Conservation (phyloP, 2,329 filamentous ascomycete genomes). For the Monilinia polystroma region DNA sequence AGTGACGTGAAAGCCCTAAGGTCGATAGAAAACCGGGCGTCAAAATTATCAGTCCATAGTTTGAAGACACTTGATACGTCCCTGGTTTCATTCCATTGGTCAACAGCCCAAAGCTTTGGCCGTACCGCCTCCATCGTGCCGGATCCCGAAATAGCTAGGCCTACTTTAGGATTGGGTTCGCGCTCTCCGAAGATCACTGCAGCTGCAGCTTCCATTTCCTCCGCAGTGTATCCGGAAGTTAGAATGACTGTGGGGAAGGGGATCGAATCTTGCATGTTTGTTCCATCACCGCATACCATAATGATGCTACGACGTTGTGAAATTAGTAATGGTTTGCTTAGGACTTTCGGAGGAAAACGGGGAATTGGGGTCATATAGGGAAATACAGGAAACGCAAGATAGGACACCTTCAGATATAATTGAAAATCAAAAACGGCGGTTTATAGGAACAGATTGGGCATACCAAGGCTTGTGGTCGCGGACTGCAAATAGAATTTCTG, state of each 20-base stretch:
- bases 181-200: slow-evolving; percentile 51
- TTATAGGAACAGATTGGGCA: background rate
- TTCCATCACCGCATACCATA: slow-evolving; percentile 51
- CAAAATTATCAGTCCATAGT: slow-evolving; percentile 36
- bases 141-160: background rate
- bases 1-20: slow-evolving; percentile 47
- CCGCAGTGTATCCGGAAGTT: slow-evolving; percentile 48
- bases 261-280: slow-evolving; percentile 43
- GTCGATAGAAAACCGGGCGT: slow-evolving; percentile 47
- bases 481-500: slow-evolving; percentile 43
- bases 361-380: background rate
- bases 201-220: slow-evolving; percentile 52
- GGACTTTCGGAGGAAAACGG: background rate
- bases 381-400: background rate
- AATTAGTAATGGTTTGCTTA: slow-evolving; percentile 1
- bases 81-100: slow-evolving; percentile 37
- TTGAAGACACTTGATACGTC: slow-evolving; percentile 34
- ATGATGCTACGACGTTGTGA: slow-evolving; percentile 43
- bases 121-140: slow-evolving; percentile 5
- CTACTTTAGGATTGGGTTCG: slow-evolving; percentile 8
- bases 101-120: slow-evolving; percentile 38
- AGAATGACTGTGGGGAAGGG: slow-evolving; percentile 54
- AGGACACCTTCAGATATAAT: background rate
- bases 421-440: background rate
- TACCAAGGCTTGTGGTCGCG: slow-evolving; percentile 48